Evolutionary conservation across 23 red algal species (phyloP), one percentile per base, ranked within the genome.

Genomic region (Cyanidium caldarium): DNA sequence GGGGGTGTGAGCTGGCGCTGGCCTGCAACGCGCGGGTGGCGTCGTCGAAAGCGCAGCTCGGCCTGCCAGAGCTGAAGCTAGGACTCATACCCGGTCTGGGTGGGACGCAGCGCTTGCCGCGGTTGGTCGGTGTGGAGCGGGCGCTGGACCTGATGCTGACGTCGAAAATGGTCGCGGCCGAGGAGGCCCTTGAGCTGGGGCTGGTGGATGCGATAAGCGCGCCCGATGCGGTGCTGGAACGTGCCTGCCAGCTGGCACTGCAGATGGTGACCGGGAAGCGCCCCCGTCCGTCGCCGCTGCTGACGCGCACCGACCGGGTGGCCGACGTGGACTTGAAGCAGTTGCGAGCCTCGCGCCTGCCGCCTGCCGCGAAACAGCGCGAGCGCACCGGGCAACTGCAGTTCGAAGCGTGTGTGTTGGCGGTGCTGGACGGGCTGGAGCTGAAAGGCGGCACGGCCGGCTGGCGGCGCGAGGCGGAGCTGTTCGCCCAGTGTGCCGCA

Each of bases 11-110:
- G 65, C 75, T 98, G 17, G 86, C 79, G 0, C 44, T 98, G 15
- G 80, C 69, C n/a, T 98, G 92, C 45, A 34, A 73, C 40, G 80
- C 81, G 37, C 72, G 92, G 25, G 84, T 88, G 43, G 92, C 84
- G 29, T 42, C 80, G 40, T 34, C 65, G 21, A 57, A 38, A 0
- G 79, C 80, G 38, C 38, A 81, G 39, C 87, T 98, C 43, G 77
- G 77, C 17, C 57, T 98, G 17, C 92, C 92, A 36, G 92, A 98
- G 41, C 33, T 98, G 0, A 87, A 80, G 66, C 81, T 98, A 2
- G 92, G 92, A 3, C 78, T 98, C 45, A 87, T 98, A 65, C 92
- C 92, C 7, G 92, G 92, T 7, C 83, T 89, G 31, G 92, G 92
- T 13, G 92, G 92, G 25, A 98, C 92, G 39, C 92, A 98, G 68